phyloP scores from a whole-genome alignment of 495 filamentous ascomycete genomes.

The Tuber borchii region DNA sequence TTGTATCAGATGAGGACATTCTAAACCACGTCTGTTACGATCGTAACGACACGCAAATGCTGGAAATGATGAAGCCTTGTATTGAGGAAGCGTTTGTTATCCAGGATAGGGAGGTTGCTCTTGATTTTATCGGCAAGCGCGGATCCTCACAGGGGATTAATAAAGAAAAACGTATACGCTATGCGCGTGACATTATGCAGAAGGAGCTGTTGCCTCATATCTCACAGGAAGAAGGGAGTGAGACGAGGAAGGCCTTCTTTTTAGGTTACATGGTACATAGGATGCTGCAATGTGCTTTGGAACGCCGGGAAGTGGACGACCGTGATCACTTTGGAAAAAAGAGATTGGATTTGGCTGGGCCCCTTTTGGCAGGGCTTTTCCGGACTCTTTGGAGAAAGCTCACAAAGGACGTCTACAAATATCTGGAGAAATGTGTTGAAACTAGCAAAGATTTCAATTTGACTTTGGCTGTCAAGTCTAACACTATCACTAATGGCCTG shows the following conservation, averaged over 20 bases:
- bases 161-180: constrained; percentile 78
- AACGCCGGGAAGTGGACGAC: constrained; percentile 86
- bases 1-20: constrained; percentile 97
- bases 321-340: constrained; percentile 99
- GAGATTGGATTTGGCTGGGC: constrained; percentile 88
- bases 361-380: constrained; percentile 88
- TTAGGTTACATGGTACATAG: constrained; percentile 97
- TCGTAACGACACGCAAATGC: constrained; percentile 87
- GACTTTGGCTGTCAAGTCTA: constrained; percentile 81
- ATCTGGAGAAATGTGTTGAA: constrained; percentile 87
- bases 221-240: constrained; percentile 89
- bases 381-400: constrained; percentile 77
- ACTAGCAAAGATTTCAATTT: constrained; percentile 79
- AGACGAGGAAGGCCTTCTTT: constrained; percentile 96
- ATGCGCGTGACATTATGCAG: constrained; percentile 87
- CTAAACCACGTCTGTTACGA: constrained; percentile 96
- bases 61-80: constrained; percentile 93
- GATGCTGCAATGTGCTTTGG: constrained; percentile 82
- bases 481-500: constrained; percentile 81
- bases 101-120: constrained; percentile 88
- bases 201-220: constrained; percentile 96
- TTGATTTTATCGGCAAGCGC: constrained; percentile 94
- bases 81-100: constrained; percentile 94
- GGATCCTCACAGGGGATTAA: constrained; percentile 67
- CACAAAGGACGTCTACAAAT: constrained; percentile 78